These are phyloP conservation scores for Loxodes magnus DNA, from an alignment of 73 alveolate genomes.

Conservation along the genomic window DNA sequence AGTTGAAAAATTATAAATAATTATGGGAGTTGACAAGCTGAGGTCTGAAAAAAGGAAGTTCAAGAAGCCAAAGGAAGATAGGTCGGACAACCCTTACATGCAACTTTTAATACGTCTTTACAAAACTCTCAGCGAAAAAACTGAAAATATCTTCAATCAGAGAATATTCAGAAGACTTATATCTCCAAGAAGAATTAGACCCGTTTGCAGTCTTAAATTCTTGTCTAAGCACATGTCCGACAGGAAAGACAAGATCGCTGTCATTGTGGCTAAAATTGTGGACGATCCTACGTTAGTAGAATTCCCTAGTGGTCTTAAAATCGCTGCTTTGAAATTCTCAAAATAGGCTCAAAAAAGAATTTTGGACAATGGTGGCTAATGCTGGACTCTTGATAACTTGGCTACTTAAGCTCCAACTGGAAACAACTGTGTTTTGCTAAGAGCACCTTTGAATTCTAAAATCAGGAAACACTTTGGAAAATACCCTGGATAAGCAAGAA, in stretches of 20 bases:
- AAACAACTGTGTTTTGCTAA: conserved; percentile 34
- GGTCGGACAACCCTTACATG: conserved; percentile 24
- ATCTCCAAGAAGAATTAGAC: conserved; percentile 60
- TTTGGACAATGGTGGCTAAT: conserved; percentile 75
- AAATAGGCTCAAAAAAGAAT: conserved; percentile 93
- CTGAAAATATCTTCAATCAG: conserved; percentile 72
- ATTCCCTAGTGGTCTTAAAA: conserved; percentile 56
- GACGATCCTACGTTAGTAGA: conserved; percentile 68
- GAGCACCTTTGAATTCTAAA: conserved; percentile 84
- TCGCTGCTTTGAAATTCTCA: conserved; percentile 78
- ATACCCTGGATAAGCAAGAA: conserved; percentile 72
- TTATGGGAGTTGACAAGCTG: too few relatives aligned
- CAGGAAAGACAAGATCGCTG: conserved; percentile 49
- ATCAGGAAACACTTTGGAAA: conserved; percentile 78
- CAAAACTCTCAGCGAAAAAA: conserved; percentile 85
- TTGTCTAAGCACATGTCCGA: conserved; percentile 49
- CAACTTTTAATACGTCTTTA: conserved; percentile 42
- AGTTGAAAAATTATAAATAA: too few relatives aligned
- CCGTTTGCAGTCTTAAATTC: conserved; percentile 65
- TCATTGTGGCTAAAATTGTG: conserved; percentile 78
- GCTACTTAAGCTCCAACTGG: conserved; percentile 75
- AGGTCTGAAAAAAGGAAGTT: too few relatives aligned
- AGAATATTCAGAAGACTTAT: conserved; percentile 67
- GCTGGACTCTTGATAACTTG: conserved; percentile 78
- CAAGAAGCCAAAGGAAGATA: too few relatives aligned